phyloP scores from a whole-genome alignment of 2,329 filamentous ascomycete genomes.

The Triangularia setosa region DNA sequence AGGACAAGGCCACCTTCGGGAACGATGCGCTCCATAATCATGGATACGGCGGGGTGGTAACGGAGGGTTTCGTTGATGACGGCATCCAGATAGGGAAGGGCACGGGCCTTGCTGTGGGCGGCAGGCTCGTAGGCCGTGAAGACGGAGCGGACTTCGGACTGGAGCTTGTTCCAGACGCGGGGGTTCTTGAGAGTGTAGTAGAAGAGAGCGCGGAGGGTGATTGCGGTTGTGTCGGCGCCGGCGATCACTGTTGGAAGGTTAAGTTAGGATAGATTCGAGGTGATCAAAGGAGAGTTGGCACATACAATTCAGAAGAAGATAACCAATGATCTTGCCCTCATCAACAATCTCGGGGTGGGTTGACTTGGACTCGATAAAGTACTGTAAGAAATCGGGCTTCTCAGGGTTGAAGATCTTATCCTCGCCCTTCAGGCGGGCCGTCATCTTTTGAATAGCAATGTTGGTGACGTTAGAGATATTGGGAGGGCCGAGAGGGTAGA shows the following conservation, averaged over 20 bases:
- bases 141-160: conserved; percentile 51
- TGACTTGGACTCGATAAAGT: conserved; percentile 53
- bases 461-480: conserved; percentile 29
- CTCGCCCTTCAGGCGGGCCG: conserved; percentile 19
- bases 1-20: conserved; percentile 38
- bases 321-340: conserved; percentile 21
- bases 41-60: conserved; percentile 45
- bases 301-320: conserved; percentile 24
- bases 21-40: conserved; percentile 48
- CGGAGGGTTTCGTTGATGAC: conserved; percentile 50
- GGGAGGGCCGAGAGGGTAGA: conserved; percentile 33
- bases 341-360: conserved; percentile 55
- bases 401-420: conserved; percentile 19
- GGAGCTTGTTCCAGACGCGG: conserved; percentile 42
- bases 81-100: conserved; percentile 45
- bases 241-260: conserved; percentile 20
- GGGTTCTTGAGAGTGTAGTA: conserved; percentile 60
- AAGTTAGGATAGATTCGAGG: neutral
- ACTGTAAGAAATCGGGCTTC: conserved; percentile 49
- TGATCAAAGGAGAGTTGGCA: too few species aligned
- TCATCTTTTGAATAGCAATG: conserved; percentile 30
- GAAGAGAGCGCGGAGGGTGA: conserved; percentile 57
- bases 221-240: conserved; percentile 66
- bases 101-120: conserved; percentile 25
- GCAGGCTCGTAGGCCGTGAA: conserved; percentile 22